Evolutionary conservation across 345 rosid genomes (phyloP), one percentile per base, ranked within the genome.

Genomic region (Pistacia atlantica): DNA sequence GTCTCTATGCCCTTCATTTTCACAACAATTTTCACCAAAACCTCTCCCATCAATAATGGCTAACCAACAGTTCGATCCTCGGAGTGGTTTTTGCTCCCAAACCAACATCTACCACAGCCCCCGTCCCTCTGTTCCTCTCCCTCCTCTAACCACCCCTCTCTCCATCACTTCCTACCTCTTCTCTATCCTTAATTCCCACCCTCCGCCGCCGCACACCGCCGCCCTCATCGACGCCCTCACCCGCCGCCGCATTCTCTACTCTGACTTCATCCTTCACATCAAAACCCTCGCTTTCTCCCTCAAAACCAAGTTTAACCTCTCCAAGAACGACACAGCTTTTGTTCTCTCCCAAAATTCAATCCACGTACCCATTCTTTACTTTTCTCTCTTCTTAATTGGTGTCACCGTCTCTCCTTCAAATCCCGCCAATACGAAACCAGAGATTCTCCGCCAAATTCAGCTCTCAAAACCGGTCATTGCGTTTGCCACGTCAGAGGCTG

Each of bases 321-420:
- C 74, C 66, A 84, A 79, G 74, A 85, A 88, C 52, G 91, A 89
- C 46, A 65, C 81, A 11, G 92, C 88, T 35, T 75, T 87, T 52
- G 42, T 89, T 48, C 77, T 84, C 80, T 82, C 87, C 33, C 84
- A 81, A 0, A 89, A 90, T 84, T 79, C 89, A 0, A 12, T 89
- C 69, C 65, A 82, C 75, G 46, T 85, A n/a, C 92, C 91, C 5
- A 62, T 90, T 49, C 90, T 90, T 64, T 84, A 79, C 80, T 77
- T 83, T 72, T 78, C 92, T 49, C 89, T 90, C 67, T 57, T 90
- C 62, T 89, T 86, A 48, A 67, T 89, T 71, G 92, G 95, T 76
- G 88, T 89, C 73, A 66, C 78, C 16, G 67, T 87, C 65, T 87
- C 95, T 17, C 88, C 91, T 8, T 65, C 75, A 28, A 88, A 90